Base-by-base conservation (phyloP, 257 asterid genomes). In the Schizonepeta tenuifolia region DNA sequence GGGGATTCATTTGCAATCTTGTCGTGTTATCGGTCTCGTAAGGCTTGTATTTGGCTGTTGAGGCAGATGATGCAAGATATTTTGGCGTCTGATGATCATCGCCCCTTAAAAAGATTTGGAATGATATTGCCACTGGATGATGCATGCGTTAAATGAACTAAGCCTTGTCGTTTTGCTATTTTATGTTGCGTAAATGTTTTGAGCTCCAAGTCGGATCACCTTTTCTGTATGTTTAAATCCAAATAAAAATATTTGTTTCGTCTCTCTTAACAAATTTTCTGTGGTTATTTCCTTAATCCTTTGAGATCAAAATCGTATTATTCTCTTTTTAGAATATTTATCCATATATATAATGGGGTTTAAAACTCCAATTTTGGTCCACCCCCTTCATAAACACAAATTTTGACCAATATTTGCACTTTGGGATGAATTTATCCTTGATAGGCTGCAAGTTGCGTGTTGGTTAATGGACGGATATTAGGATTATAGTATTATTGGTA, bases 181-280 rank as follows among this genome's bases (percentile, higher is more conserved):
- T 76, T 63, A 50, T 78, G 76, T 78, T 67, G 26, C 33, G 50
- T 74, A 65, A 64, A 58, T 44, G 86, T 61, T 61, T 55, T 56
- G 17, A 44, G 67, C 65, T 60, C 22, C 4, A 49, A 46, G 61
- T 60, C 51, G 38, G 51, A 40, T 55, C 47, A 26, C 22, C 28
- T 38, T 59, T 56, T n/a, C 59, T 67, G 75, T 67, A 66, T 62
- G 73, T 58, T 28, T 13, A 14, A 2, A 47, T 75, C 59, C 18
- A 35, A 35, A 31, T 38, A 17, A 13, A 55, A 47, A 2, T 61
- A 43, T 62, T 55, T 67, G 72, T 66, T 43, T 69, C 50, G 5
- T 49, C 57, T 44, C 9, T 47, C 41, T 75, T 61, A 38, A 40
- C 50, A 15, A 59, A 49, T 56, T 70, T 69, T 66, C 40, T 64